A percentile compares a stretch with the other conserved stretches of the same genome.
These are phyloP conservation scores for Clathrus columnatus DNA, from an alignment of 768 basidiomycete species.

Conservation along the genomic window DNA sequence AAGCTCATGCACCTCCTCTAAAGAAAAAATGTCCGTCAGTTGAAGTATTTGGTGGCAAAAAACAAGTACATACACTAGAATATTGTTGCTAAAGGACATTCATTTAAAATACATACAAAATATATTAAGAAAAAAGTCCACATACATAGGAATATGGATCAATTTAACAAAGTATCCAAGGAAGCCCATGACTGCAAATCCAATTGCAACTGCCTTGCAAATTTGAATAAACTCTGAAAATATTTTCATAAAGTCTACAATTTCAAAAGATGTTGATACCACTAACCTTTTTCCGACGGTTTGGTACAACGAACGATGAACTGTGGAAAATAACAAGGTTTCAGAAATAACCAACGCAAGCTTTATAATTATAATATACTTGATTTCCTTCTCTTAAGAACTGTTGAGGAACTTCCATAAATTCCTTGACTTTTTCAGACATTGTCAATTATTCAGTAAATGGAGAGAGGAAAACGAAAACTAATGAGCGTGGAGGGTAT, in stretches of 20 bases:
- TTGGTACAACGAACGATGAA: conserved; percentile 97
- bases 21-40: conserved; percentile 20
- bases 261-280: neutral
- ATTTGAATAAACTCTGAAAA: conserved; percentile 87
- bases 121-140: conserved; percentile 18
- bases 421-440: conserved; percentile 87
- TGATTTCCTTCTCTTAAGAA: conserved; percentile 91
- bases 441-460: conserved; percentile 33
- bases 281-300: conserved; percentile 85
- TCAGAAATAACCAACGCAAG: conserved; percentile 12
- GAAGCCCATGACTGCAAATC: conserved; percentile 98
- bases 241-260: neutral
- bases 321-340: conserved; percentile 31
- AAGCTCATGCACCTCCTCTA: conserved; percentile 67
- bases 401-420: conserved; percentile 84
- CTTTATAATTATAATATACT: conserved; percentile 37
- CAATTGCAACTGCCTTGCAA: conserved; percentile 92
- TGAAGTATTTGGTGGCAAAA: neutral
- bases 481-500: neutral
- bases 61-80: conserved; percentile 74
- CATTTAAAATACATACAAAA: conserved; percentile 6
- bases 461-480: neutral
- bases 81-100: conserved; percentile 81
- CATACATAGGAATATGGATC: conserved; percentile 97
- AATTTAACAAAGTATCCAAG: conserved; percentile 98